These are phyloP conservation scores for Talaromyces sp. DNA, from an alignment of 2,329 filamentous ascomycete genomes.

Conservation along the genomic window DNA sequence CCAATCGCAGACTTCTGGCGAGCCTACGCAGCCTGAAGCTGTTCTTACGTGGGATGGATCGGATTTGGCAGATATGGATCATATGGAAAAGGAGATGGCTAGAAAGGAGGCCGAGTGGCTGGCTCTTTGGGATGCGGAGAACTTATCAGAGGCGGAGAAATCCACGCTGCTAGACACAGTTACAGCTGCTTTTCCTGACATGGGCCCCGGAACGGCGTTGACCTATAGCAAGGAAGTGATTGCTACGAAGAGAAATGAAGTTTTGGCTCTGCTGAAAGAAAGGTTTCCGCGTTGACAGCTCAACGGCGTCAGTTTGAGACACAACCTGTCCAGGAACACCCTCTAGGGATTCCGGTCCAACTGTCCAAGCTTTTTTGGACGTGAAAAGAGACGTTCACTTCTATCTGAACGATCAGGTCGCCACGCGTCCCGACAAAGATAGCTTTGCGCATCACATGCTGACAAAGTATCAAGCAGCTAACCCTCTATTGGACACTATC, in stretches of 20 bases:
- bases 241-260: slow-evolving; percentile 12
- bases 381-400: neutral
- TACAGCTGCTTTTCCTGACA: slow-evolving; percentile 23
- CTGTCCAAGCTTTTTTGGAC: neutral
- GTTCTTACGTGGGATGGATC: slow-evolving; percentile 33
- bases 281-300: neutral
- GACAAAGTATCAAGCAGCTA: too few species aligned
- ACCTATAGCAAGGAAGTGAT: slow-evolving; percentile 12
- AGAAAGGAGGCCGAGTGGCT: slow-evolving; percentile 24
- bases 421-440: too few species aligned
- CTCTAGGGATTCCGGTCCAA: neutral
- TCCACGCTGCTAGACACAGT: slow-evolving; percentile 23
- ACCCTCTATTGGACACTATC: too few species aligned
- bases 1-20: slow-evolving; percentile 11
- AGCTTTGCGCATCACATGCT: too few species aligned
- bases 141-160: slow-evolving; percentile 14
- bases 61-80: slow-evolving; percentile 29
- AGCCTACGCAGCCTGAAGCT: slow-evolving; percentile 19
- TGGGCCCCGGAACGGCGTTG: slow-evolving; percentile 3
- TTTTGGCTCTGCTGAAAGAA: slow-evolving; percentile 7
- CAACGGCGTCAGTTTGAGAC: neutral
- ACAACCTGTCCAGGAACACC: neutral
- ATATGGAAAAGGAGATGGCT: slow-evolving; percentile 22
- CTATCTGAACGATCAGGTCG: neutral
- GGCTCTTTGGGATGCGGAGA: slow-evolving; percentile 20